phyloP scores from a whole-genome alignment of 371 early-diverging fungal genomes.

The Phascolomyces articulosus region DNA sequence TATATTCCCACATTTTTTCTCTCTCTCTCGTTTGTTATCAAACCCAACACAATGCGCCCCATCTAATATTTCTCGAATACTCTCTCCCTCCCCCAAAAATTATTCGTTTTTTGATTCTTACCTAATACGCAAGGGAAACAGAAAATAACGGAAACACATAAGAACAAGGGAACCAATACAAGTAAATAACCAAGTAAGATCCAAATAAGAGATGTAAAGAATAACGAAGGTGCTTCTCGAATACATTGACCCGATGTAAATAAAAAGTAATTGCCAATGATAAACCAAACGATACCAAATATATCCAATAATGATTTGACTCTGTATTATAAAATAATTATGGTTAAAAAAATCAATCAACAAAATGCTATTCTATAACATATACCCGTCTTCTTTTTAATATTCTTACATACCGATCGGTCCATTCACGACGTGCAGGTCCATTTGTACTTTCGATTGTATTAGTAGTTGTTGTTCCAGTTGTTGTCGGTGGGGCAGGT shows the following conservation, averaged over 20 bases:
- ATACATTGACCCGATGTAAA: constrained; percentile 56
- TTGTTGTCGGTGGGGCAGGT: neutral
- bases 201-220: constrained; percentile 60
- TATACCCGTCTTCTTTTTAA: neutral
- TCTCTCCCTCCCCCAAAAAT: no score
- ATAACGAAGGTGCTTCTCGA: constrained; percentile 50
- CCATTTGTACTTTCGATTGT: neutral
- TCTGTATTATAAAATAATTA: constrained; percentile 6
- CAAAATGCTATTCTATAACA: neutral
- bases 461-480: neutral
- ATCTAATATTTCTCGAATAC: no score
- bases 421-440: constrained; percentile 17
- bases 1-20: no score
- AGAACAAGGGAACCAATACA: constrained; percentile 60
- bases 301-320: constrained; percentile 60
- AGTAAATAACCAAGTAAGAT: constrained; percentile 69
- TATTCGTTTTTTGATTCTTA: constrained; percentile 14
- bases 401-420: constrained; percentile 22
- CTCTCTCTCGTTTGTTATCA: no score
- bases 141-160: constrained; percentile 63
- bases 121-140: constrained; percentile 64
- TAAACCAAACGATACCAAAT: constrained; percentile 67
- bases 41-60: no score
- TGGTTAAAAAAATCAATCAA: no score
- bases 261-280: constrained; percentile 71